Conservation (phyloP, 805 yeast species). For the Priceomyces melissophilus region DNA sequence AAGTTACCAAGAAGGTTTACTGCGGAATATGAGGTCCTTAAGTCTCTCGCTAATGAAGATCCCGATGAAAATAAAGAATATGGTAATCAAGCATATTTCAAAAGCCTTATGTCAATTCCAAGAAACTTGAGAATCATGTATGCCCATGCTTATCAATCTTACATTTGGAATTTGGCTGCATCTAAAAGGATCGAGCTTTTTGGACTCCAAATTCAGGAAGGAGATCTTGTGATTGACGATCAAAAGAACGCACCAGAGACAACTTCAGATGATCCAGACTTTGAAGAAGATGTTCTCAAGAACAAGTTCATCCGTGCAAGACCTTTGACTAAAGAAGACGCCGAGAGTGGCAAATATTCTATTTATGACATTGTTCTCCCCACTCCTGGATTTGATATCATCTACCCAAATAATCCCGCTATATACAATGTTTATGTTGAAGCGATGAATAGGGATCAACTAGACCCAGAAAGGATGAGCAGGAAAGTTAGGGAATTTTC, state of each 20-base stretch:
- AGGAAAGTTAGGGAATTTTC: slow-evolving; percentile 87
- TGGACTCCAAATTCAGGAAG: slow-evolving; percentile 69
- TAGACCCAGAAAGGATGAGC: slow-evolving; percentile 83
- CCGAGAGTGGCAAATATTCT: slow-evolving; percentile 51
- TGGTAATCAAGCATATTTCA: slow-evolving; percentile 57
- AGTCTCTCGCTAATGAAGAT: slow-evolving; percentile 51
- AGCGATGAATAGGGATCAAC: slow-evolving; percentile 73
- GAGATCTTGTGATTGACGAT: slow-evolving; percentile 66
- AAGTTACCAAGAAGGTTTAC: slow-evolving; percentile 84
- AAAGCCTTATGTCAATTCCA: slow-evolving; percentile 85
- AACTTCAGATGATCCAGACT: slow-evolving; percentile 33
- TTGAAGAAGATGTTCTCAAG: slow-evolving; percentile 68
- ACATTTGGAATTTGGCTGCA: slow-evolving; percentile 87
- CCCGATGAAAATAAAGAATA: slow-evolving; percentile 45
- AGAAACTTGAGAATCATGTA: slow-evolving; percentile 91
- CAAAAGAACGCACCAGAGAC: slow-evolving; percentile 11
- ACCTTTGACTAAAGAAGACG: slow-evolving; percentile 71
- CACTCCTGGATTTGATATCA: slow-evolving; percentile 93
- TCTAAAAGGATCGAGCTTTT: slow-evolving; percentile 68
- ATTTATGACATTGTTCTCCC: slow-evolving; percentile 89
- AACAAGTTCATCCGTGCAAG: slow-evolving; percentile 63
- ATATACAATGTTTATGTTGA: slow-evolving; percentile 61
- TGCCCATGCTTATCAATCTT: slow-evolving; percentile 96
- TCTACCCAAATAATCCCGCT: slow-evolving; percentile 69
- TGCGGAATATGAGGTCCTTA: slow-evolving; percentile 77